Conservation (phyloP, 1,284 basidiomycete species). For the Bondarzewia mesenterica region DNA sequence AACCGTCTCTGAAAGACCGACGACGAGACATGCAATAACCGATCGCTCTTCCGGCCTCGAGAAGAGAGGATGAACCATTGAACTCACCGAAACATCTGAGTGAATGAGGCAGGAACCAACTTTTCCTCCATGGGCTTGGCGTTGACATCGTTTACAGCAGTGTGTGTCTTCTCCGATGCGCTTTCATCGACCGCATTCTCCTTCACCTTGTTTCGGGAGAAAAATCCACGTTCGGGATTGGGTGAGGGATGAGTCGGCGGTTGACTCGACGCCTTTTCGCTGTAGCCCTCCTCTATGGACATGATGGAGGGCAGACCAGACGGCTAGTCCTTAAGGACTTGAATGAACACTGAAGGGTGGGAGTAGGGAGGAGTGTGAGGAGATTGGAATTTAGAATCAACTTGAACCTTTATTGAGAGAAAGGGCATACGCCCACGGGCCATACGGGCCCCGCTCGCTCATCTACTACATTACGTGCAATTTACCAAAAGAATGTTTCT, state of each 20-base stretch:
- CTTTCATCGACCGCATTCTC: not conserved
- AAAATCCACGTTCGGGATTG: not conserved
- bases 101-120: not conserved
- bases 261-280: not conserved
- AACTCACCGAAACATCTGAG: not conserved
- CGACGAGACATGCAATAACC: not conserved
- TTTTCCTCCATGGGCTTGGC: too few species aligned
- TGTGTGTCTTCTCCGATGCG: not conserved
- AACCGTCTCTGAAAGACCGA: too few species aligned
- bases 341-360: too few species aligned
- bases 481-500: too few species aligned
- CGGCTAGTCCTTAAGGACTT: too few species aligned
- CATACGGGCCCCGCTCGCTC: too few species aligned
- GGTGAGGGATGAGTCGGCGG: not conserved
- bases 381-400: too few species aligned
- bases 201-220: not conserved
- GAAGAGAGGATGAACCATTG: not conserved
- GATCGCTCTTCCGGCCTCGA: not conserved
- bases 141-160: not conserved
- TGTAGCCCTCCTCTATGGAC: not conserved
- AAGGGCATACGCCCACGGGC: too few species aligned
- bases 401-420: too few species aligned
- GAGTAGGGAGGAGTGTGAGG: too few species aligned
- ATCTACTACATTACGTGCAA: too few species aligned
- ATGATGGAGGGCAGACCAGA: too few species aligned